Conservation (phyloP, 306 rosid species). For the Abrus pulchellus region DNA sequence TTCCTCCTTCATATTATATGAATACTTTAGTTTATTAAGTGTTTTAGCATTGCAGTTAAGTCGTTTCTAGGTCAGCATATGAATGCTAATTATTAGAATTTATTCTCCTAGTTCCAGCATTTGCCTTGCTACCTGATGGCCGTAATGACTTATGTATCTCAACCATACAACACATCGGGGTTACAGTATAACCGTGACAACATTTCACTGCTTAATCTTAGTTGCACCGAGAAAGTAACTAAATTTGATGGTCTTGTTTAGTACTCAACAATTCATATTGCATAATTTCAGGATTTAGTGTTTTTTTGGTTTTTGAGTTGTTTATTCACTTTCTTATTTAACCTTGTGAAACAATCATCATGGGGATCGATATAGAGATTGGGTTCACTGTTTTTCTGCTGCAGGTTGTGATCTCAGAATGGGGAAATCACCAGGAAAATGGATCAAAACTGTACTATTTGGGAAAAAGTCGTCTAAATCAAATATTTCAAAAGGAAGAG, state of each 20-base stretch:
- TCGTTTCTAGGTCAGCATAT: neutral
- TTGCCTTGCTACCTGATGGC: constrained; percentile 1
- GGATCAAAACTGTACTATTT: constrained; percentile 82
- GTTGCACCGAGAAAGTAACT: neutral
- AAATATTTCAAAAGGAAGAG: constrained; percentile 60
- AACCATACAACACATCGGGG: neutral
- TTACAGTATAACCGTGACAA: neutral
- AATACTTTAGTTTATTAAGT: constrained; percentile 5
- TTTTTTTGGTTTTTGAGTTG: neutral
- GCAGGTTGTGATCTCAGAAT: constrained; percentile 56
- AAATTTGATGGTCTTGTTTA: neutral
- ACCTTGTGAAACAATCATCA: neutral
- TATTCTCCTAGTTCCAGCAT: neutral
- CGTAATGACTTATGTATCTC: neutral
- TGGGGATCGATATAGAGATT: constrained; percentile 17
- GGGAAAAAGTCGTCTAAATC: constrained; percentile 82
- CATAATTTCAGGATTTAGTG: neutral
- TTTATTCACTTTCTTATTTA: constrained; percentile 12
- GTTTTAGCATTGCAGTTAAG: neutral
- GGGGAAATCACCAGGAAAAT: constrained; percentile 94
- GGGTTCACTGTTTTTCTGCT: constrained; percentile 17
- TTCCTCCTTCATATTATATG: neutral
- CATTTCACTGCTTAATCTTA: constrained; percentile 19
- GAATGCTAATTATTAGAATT: constrained; percentile 21
- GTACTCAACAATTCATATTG: neutral